Base-by-base conservation (phyloP, 345 rosid species). In the Populus ilicifolia region DNA sequence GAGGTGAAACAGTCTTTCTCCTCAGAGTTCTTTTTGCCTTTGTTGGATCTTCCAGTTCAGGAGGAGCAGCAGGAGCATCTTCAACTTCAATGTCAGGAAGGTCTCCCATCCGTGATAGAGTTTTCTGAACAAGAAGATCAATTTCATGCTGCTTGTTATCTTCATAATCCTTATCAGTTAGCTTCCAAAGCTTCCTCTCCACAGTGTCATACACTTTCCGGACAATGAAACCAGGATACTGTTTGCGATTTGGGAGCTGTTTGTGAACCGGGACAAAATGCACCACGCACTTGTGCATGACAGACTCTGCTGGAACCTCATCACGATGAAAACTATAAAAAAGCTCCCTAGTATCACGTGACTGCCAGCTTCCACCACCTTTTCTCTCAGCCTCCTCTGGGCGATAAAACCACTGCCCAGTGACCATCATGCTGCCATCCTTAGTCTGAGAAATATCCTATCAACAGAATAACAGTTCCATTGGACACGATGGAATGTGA, bases 321-420 rank as follows among this genome's bases (percentile, higher is more conserved):
- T 96, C 98, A 35, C 88, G 94, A 78, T 96, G 99, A 81, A 93
- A 96, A 79, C 99, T 96, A 75, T 96, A 96, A 78, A 96, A 96
- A 61, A 96, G 87, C 78, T 96, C 97, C 54, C 99, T 81, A 4
- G 97, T 91, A 82, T 96, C 98, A 73, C 83, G 80, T 18, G 93
- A 92, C 75, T 84, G 89, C 99, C 99, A 96, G 79, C 87, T 92
- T 77, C 99, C 97, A 43, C 98, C 99, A 8, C 95, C 98, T 80
- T 89, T 96, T 78, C 78, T 89, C 81, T 89, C 99, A 33, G 99
- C 97, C 84, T 96, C 99, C 78, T 93, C 99, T 20, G 99, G 98
- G 64, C 99, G 97, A 83, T 93, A 96, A 85, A 96, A 96, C 98
- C 98, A 96, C 80, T 96, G 99, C 59, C 98, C 99, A 63, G 90